A percentile compares a stretch with the other conserved stretches of the same genome.
phyloP scores from a whole-genome alignment of 257 asterid species.

The Sherardia arvensis region DNA sequence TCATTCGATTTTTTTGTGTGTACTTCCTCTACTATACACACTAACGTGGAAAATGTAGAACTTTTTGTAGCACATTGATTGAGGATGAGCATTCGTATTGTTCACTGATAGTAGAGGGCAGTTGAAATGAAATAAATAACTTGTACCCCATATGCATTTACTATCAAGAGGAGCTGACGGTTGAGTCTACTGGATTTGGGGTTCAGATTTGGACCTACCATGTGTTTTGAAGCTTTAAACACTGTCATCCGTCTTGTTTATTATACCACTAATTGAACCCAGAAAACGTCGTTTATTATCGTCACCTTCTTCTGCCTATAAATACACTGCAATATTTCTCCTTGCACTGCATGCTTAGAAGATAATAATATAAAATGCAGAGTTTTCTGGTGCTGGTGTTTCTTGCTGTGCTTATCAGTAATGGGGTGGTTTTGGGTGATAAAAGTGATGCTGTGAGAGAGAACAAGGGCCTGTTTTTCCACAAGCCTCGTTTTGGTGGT shows the following conservation, averaged over 20 bases:
- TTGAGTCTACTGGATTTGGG: slow-evolving; percentile 2
- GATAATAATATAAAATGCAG: slow-evolving; percentile 15
- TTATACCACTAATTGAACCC: too few relatives aligned
- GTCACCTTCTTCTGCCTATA: slow-evolving; percentile 13
- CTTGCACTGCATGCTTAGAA: slow-evolving; percentile 20
- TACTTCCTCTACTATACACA: too few relatives aligned
- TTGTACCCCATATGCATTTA: slow-evolving; percentile 9
- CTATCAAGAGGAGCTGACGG: slow-evolving; percentile 2
- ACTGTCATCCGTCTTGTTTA: not conserved
- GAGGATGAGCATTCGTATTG: not conserved
- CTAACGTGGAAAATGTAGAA: not conserved
- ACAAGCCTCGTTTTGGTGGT: slow-evolving; percentile 19
- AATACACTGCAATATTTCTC: slow-evolving; percentile 7
- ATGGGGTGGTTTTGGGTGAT: slow-evolving; percentile 27
- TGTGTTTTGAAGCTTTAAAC: not conserved
- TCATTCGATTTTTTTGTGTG: too few relatives aligned
- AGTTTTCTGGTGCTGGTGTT: slow-evolving; percentile 12
- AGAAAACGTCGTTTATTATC: not conserved
- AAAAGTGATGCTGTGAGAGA: slow-evolving; percentile 7
- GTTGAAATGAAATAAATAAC: slow-evolving; percentile 13
- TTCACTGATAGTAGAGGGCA: not conserved
- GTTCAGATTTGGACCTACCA: slow-evolving; percentile 3
- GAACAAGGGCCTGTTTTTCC: slow-evolving; percentile 27
- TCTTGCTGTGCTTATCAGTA: slow-evolving; percentile 22
- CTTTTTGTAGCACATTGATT: not conserved